Percentiles rank a stretch among this genome's conserved stretches.
Evolutionary conservation across 129 eudicot species (phyloP).

Genomic region (Lactuca saligna): DNA sequence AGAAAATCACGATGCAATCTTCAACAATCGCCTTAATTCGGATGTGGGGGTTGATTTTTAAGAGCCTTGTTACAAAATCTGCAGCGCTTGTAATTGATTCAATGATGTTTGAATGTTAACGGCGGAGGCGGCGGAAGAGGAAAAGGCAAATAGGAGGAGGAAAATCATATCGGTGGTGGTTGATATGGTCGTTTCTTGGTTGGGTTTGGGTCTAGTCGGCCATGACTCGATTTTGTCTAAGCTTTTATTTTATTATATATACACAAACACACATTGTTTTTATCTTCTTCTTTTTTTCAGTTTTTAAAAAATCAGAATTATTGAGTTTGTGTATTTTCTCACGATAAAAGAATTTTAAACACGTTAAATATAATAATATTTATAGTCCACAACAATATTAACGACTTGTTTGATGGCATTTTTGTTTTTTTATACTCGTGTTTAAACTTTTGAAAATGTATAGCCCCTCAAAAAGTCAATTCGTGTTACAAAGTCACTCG

Average conservation of each 20-base stretch:
- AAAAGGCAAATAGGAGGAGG: constrained; percentile 10
- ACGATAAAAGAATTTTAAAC: background rate
- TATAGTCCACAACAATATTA: background rate
- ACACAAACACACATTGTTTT: background rate
- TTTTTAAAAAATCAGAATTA: background rate
- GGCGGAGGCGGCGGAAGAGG: constrained; percentile 22
- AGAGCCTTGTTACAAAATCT: constrained; percentile 7
- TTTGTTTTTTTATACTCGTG: background rate
- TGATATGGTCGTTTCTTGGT: constrained; percentile 28
- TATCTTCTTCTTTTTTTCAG: background rate
- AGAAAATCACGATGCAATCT: constrained; percentile 9
- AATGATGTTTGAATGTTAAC: constrained; percentile 15
- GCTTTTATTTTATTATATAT: background rate
- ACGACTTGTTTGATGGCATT: background rate
- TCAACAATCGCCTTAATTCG: constrained; percentile 12
- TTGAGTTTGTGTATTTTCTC: background rate
- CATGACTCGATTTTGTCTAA: constrained; percentile 5
- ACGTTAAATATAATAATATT: background rate
- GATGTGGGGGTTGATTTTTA: background rate
- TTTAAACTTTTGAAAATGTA: too few species aligned
- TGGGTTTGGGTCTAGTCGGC: constrained; percentile 34
- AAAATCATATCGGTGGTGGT: constrained; percentile 26
- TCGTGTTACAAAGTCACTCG: too few species aligned
- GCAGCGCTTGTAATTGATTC: constrained; percentile 11
- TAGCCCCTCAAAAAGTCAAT: too few species aligned